Percentiles rank a stretch among this genome's conserved stretches.
Evolutionary conservation across 2,329 filamentous ascomycete genomes (phyloP).

Genomic region (Arthrinium puccinioides): DNA sequence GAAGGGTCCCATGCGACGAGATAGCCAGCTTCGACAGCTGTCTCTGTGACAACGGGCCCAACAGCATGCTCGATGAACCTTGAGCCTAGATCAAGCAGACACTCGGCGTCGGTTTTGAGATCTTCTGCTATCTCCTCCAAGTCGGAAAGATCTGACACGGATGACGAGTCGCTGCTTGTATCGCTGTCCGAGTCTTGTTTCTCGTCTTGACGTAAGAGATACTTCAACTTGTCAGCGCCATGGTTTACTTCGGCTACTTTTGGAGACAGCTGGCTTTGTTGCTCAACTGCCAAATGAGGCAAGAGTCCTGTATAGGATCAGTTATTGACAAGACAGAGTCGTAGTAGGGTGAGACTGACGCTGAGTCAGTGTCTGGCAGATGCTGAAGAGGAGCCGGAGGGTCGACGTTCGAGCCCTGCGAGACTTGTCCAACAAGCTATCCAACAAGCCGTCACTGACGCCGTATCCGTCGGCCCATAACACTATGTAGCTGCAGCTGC

Average conservation of each 20-base stretch:
- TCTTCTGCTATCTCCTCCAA: conserved; percentile 12
- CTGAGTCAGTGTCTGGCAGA: conserved; percentile 8
- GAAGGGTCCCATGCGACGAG: conserved; percentile 4
- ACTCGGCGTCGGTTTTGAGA: conserved; percentile 10
- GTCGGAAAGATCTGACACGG: not conserved
- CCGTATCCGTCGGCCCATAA: conserved; percentile 11
- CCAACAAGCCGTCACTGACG: conserved; percentile 6
- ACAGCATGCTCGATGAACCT: conserved; percentile 8
- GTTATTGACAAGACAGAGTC: not conserved
- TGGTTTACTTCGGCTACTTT: conserved; percentile 1
- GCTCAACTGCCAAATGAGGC: not conserved
- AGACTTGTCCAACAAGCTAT: conserved; percentile 7
- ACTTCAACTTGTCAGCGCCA: conserved; percentile 6
- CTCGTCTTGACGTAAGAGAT: conserved; percentile 5
- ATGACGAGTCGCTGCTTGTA: conserved; percentile 2
- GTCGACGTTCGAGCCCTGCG: conserved; percentile 7
- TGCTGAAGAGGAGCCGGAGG: conserved; percentile 6
- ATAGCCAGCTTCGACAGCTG: conserved; percentile 3
- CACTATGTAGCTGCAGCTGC: conserved; percentile 8
- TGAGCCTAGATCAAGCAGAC: conserved; percentile 10
- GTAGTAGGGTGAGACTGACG: conserved; percentile 1
- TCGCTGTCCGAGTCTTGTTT: conserved; percentile 2
- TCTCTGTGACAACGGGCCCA: conserved; percentile 3
- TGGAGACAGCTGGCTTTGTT: not conserved
- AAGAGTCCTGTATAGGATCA: conserved; percentile 1